Percentiles rank a stretch among this genome's conserved stretches.
phyloP scores from a whole-genome alignment of 148 eudicot species.

The Rhododendron kiyosumense region DNA sequence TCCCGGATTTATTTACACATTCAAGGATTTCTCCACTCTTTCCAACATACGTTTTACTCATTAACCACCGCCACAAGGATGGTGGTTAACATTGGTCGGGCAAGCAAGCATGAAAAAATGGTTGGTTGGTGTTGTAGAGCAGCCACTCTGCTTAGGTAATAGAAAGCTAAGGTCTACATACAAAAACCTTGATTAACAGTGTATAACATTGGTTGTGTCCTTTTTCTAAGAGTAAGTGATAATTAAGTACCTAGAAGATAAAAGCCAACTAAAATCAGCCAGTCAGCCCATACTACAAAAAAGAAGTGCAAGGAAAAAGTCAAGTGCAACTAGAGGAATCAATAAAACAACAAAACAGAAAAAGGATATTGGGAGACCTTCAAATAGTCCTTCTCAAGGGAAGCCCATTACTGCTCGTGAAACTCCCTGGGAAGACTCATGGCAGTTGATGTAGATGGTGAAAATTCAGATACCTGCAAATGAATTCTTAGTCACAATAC shows the following conservation, averaged over 20 bases:
- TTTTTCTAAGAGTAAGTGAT: background rate
- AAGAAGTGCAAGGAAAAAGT: background rate
- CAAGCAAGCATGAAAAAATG: background rate
- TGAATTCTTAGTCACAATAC: background rate
- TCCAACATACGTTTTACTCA: background rate
- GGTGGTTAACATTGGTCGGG: background rate
- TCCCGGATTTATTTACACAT: background rate
- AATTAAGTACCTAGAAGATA: background rate
- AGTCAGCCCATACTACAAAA: constrained; percentile 1
- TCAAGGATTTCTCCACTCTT: background rate
- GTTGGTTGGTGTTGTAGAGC: background rate
- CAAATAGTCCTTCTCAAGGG: constrained; percentile 71
- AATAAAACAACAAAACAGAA: background rate
- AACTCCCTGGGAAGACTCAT: constrained; percentile 97
- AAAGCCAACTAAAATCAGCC: background rate
- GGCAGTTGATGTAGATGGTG: constrained; percentile 83
- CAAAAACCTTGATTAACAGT: background rate
- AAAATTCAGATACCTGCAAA: constrained; percentile 84
- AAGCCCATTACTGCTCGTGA: constrained; percentile 78
- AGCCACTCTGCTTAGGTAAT: background rate
- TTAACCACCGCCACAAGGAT: background rate
- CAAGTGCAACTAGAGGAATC: constrained; percentile 7
- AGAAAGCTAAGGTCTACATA: background rate
- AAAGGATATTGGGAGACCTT: constrained; percentile 39
- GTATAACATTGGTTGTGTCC: background rate